Evolutionary conservation across 805 yeast genomes (phyloP).

Genomic region (Candida montana): DNA sequence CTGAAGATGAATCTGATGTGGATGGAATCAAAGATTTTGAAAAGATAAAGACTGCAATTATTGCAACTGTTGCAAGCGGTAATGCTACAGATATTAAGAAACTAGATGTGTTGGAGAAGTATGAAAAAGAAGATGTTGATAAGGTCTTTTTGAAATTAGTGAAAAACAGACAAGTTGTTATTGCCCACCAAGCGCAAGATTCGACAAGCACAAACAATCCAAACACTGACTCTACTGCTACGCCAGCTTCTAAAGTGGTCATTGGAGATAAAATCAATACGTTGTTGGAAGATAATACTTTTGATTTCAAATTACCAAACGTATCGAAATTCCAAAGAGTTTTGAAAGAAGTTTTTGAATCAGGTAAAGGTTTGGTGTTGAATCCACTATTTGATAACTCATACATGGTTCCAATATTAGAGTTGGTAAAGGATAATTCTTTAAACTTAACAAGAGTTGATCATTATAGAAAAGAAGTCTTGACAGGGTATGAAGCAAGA

Average conservation of each 20-base stretch:
- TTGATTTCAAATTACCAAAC: constrained; percentile 33
- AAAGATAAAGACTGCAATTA: constrained; percentile 27
- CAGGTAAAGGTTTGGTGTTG: constrained; percentile 49
- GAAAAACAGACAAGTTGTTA: constrained; percentile 48
- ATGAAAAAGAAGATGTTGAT: constrained; percentile 45
- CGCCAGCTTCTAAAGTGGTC: constrained; percentile 1
- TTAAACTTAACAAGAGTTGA: constrained; percentile 50
- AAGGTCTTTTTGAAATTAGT: constrained; percentile 38
- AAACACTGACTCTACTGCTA: not conserved
- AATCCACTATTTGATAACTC: constrained; percentile 54
- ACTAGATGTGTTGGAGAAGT: constrained; percentile 30
- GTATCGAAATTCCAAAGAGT: constrained; percentile 43
- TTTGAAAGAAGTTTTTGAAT: constrained; percentile 35
- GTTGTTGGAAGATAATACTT: constrained; percentile 25
- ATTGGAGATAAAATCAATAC: constrained; percentile 24
- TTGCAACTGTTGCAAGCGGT: constrained; percentile 30
- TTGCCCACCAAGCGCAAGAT: constrained; percentile 15
- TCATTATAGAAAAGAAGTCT: constrained; percentile 40
- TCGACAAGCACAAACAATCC: not conserved
- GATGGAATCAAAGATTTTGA: constrained; percentile 16
- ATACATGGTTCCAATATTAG: constrained; percentile 57
- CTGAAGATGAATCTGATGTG: not conserved
- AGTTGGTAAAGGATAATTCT: constrained; percentile 40
- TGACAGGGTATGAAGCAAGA: constrained; percentile 70
- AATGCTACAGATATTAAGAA: constrained; percentile 24